A percentile compares a stretch with the other conserved stretches of the same genome.
These are phyloP conservation scores for Corniculantispora saksenae DNA, from an alignment of 2,329 filamentous ascomycete species.

Conservation along the genomic window DNA sequence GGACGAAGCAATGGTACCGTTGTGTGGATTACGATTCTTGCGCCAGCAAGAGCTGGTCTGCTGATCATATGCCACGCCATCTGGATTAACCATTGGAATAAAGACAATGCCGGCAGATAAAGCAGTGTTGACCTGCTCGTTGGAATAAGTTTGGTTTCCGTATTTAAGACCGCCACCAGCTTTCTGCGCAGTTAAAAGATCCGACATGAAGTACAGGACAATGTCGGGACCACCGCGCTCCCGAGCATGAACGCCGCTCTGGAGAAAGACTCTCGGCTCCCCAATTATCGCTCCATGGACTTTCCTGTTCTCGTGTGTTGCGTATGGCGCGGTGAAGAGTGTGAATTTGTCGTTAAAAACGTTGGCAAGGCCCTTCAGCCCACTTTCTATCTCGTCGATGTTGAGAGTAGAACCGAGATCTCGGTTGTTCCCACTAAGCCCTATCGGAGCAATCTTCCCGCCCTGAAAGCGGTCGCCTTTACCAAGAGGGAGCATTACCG, in stretches of 20 bases:
- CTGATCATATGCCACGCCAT: slow-evolving; percentile 55
- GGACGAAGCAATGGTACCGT: slow-evolving; percentile 29
- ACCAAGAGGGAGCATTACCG: too few species aligned
- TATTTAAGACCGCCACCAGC: slow-evolving; percentile 51
- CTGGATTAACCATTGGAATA: slow-evolving; percentile 54
- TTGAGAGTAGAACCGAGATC: slow-evolving; percentile 47
- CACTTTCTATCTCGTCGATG: slow-evolving; percentile 45
- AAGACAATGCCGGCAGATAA: slow-evolving; percentile 55
- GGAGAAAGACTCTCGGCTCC: slow-evolving; percentile 52
- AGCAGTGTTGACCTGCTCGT: slow-evolving; percentile 51
- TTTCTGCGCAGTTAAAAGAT: slow-evolving; percentile 55
- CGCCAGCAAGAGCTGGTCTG: slow-evolving; percentile 52
- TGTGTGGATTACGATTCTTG: slow-evolving; percentile 54
- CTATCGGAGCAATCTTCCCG: slow-evolving; percentile 38
- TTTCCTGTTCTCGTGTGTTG: slow-evolving; percentile 44
- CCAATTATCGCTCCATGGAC: slow-evolving; percentile 47
- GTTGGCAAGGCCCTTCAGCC: slow-evolving; percentile 42
- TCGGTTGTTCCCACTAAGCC: slow-evolving; percentile 36
- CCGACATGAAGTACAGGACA: slow-evolving; percentile 58
- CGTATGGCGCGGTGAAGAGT: slow-evolving; percentile 44
- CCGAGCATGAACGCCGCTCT: slow-evolving; percentile 56
- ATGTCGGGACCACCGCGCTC: slow-evolving; percentile 59
- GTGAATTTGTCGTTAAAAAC: slow-evolving; percentile 39
- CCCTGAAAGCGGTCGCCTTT: slow-evolving; percentile 44
- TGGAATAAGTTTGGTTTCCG: slow-evolving; percentile 52